Evolutionary conservation across 345 rosid genomes (phyloP), one percentile per base, ranked within the genome.

Genomic region (Euphorbia tirucalli): DNA sequence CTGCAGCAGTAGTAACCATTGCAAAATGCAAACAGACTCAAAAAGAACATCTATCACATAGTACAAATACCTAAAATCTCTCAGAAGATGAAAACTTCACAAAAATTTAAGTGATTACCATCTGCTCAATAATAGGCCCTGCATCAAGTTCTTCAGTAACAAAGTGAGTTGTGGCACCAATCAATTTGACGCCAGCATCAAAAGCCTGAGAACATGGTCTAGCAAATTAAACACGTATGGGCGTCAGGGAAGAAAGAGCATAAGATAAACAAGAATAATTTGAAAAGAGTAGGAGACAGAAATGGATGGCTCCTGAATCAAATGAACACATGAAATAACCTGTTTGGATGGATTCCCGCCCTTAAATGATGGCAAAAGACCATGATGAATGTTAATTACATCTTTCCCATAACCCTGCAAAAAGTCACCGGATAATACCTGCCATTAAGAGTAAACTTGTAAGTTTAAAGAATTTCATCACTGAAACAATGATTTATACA

Each of bases 71-170:
- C 49, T 28, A 1, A 52, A 63, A 54, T 56, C 66, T 28, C 35
- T 55, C 16, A 65, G 22, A 65, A 48, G 15, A 27, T 66, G 16
- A 66, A 19, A 66, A 49, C 27, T 46, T 24, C 28, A 28, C 0
- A 66, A 28, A 7, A 13, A 11, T 18, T 21, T 49, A 28, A 19
- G 39, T 74, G 69, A 30, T 74, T 77, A 92, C 99, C 99, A 92
- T 90, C 80, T 92, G 99, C 70, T 90, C 99, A 75, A 95, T 95
- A 73, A 95, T 92, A 63, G 99, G 94, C 67, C 99, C 99, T 22
- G 84, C 83, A 82, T 95, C 99, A 69, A 92, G 99, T 79, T 88
- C 96, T 87, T 92, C 97, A 2, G 96, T 89, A 71, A 95, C 97
- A 65, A 94, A 92, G 82, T 95, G 99, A 81, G 82, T 84, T 66